Base-by-base conservation (phyloP, 192 early-diverging fungal genomes). In the Obelidium mucronatum region DNA sequence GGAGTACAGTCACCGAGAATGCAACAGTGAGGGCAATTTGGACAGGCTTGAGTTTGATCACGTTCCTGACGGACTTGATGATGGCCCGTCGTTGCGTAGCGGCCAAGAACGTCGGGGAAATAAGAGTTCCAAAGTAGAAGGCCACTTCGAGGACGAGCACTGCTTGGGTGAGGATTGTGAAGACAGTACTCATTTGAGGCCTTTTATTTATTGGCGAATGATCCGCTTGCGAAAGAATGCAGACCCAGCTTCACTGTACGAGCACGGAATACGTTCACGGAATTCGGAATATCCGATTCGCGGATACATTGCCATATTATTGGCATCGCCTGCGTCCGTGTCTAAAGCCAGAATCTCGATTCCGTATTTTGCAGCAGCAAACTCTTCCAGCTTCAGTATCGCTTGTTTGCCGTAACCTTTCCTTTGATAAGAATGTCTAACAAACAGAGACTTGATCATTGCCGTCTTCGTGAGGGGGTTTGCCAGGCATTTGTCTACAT, bases 21-120 rank as follows among this genome's bases (percentile, higher is more conserved):
- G 28, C 30, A 33, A 24, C 69, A 13, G 24, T n/a, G 36, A 58
- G 31, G 34, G 56, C 56, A 36, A 58, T 58, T 51, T 72, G 69
- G 2, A 37, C 69, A 24, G 54, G 8, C 69, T 72, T 72, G 69
- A 4, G n/a, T 35, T 72, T 58, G 28, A 31, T 35, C 1, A 58
- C 19, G 69, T 59, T 30, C 17, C 69, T n/a, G 48, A 72, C 15
- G 11, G 8, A 30, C 54, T 72, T 72, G 34, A 72, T 35, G 53
- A 72, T 72, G 30, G 54, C 54, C 11, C 69, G 69, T 13, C 69
- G 69, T 35, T 72, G 69, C 5, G 51, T 1, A 34, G 69, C 69
- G 22, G 69, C 53, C 8, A 72, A 54, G 30, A 54, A 58, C 0
- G 53, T 19, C 31, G 69, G 69, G 28, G 19, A 34, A 54, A 72